Evolutionary conservation across 768 basidiomycete genomes (phyloP), one percentile per base, ranked within the genome.

Genomic region (Pleurotus tuoliensis): DNA sequence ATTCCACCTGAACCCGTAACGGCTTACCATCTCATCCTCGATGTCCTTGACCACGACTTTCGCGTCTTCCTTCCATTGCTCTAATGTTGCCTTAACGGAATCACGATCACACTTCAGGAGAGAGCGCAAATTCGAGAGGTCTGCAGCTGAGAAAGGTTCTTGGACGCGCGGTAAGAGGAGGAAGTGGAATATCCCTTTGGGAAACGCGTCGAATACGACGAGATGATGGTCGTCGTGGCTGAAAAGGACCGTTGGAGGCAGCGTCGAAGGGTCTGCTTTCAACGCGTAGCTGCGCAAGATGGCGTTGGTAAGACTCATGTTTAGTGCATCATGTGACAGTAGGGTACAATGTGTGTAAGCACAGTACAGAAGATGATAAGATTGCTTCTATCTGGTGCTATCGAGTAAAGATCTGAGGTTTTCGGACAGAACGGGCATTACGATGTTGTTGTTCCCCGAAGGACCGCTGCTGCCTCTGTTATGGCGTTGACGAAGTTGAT

Each of bases 131-230:
- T 76, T 81, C 18, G 75, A 62, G 39, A 92, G 73, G 27, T 78
- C 76, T 13, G 66, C 47, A 3, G 64, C 58, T 8, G 62, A 67
- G 49, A 69, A 61, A 47, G 64, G 60, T 41, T 68, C 68, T 52
- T 74, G 65, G 56, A 77, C 59, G 63, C 85, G 81, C 40, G 94
- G 94, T n/a, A 96, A 76, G 55, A 96, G 70, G 44, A 97, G 79
- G 65, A 94, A 89, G 71, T 97, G 94, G 68, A 92, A 95, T 55
- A 84, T 87, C 4, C 90, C 85, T 70, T 94, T 94, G 4, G 89
- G 89, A 65, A 77, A 94, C 24, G 74, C 79, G 71, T 94, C 92
- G 64, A 83, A 88, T 52, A 94, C 72, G 4, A 85, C 87, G 46
- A 92, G 62, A 6, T 83, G 80, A 50, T 70, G 76, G 20, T 74